A percentile compares a stretch with the other conserved stretches of the same genome.
Conservation (phyloP, 129 eudicot species). For the Saposhnikovia divaricata region DNA sequence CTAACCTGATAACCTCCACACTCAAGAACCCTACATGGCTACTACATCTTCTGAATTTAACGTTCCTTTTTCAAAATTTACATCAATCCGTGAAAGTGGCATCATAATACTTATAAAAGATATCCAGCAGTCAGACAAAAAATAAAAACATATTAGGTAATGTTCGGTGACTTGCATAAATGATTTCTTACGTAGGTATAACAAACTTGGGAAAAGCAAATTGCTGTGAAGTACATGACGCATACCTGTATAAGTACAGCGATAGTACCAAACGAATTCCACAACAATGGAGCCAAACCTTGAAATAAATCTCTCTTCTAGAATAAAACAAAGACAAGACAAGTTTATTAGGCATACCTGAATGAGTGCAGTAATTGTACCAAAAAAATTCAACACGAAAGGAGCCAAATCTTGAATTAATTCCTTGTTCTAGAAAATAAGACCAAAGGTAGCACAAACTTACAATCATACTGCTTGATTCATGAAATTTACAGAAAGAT, state of each 20-base stretch:
- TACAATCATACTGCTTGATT: constrained; percentile 14
- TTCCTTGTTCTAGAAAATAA: constrained; percentile 27
- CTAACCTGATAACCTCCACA: not conserved
- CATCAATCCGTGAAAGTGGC: not conserved
- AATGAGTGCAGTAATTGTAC: constrained; percentile 32
- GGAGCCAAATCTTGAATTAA: constrained; percentile 30
- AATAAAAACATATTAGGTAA: not conserved
- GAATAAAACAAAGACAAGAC: constrained; percentile 17
- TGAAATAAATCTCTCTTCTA: constrained; percentile 81
- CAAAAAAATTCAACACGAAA: constrained; percentile 26
- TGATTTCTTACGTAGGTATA: not conserved
- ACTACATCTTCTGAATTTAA: not conserved
- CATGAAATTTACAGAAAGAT: constrained; percentile 1
- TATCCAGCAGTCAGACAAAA: not conserved
- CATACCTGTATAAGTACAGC: constrained; percentile 70
- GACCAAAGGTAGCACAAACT: constrained; percentile 15
- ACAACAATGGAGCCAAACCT: constrained; percentile 76
- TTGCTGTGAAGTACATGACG: constrained; percentile 3
- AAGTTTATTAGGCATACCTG: constrained; percentile 16
- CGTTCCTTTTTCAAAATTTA: not conserved
- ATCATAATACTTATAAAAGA: not conserved
- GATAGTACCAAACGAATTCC: constrained; percentile 85
- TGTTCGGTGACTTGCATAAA: not conserved
- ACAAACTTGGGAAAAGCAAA: not conserved
- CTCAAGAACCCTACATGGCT: not conserved